Evolutionary conservation across 2,329 filamentous ascomycete genomes (phyloP), one percentile per base, ranked within the genome.

Genomic region (Emmonsiellopsis sp.): DNA sequence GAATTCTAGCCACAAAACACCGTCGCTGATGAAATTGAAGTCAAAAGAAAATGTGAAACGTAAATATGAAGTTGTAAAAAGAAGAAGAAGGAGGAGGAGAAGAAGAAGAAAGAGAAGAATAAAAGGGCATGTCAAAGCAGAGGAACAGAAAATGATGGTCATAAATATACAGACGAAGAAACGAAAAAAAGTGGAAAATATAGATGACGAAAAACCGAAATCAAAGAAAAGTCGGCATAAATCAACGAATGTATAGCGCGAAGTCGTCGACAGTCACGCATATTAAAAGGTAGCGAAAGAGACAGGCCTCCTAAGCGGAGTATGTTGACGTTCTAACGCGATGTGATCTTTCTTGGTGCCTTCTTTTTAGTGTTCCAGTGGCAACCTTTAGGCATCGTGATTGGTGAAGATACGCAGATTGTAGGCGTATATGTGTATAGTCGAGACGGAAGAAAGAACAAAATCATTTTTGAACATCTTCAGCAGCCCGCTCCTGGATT

Each of bases 401-500:
- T 40, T 6, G 3, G 37, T 11, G 15, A 15, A 6, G 15, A 15
- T 40, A 40, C n/a, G n/a, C 37, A 40, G 15, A 15, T 11, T 15
- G 37, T 15, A 4, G 11, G 37, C 37, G 7, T 3, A 15, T 15
- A 15, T 7, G 11, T 40, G 15, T 40, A 11, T 11, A 40, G 11
- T 4, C 15, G 15, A 34, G 35, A 34, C 37, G 11, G 5, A 31
- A 20, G 15, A 20, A 8, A 32, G 26, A 41, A 31, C 5, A 26
- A 37, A 13, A 11, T 42, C 26, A 51, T 26, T 44, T 43, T 10
- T 35, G 13, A 37, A 44, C 11, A 5, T 9, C 40, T 26, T 43
- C 10, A 11, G 47, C 2, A 31, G 35, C 15, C 13, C 40, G 5
- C 34, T 43, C 31, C 3, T 44, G 15, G 35, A 63, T 59, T 46